phyloP scores from a whole-genome alignment of 2,329 filamentous ascomycete genomes.

The Taxawa tesnikishii region DNA sequence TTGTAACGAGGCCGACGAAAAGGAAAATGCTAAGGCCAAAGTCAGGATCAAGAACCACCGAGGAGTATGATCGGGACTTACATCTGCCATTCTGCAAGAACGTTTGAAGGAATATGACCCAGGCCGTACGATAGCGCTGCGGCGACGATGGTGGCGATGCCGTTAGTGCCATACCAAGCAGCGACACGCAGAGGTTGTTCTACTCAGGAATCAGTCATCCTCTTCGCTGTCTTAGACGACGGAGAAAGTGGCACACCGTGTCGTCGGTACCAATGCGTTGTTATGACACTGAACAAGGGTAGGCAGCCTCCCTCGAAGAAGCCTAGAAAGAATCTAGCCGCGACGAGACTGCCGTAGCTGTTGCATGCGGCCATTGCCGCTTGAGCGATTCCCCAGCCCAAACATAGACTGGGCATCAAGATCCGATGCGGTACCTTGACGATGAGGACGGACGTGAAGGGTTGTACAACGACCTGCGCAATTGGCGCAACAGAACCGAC shows the following conservation, averaged over 20 bases:
- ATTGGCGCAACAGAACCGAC: constrained; percentile 37
- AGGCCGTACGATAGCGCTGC: constrained; percentile 12
- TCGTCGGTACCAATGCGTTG: constrained; percentile 15
- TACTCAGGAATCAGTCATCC: no score
- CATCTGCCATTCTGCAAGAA: constrained; percentile 20
- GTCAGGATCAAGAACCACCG: constrained; percentile 44
- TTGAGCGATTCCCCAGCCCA: constrained; percentile 26
- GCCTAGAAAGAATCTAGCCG: constrained; percentile 27
- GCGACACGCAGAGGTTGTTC: constrained; percentile 16
- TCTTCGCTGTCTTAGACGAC: no score
- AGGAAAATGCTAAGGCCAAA: constrained; percentile 38
- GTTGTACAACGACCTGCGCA: constrained; percentile 47
- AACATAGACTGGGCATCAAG: constrained; percentile 36
- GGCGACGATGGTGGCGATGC: constrained; percentile 13
- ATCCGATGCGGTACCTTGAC: constrained; percentile 53
- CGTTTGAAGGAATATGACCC: constrained; percentile 10
- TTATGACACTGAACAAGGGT: constrained; percentile 47
- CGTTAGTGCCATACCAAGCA: constrained; percentile 15
- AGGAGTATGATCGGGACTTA: constrained; percentile 30
- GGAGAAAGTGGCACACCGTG: no score
- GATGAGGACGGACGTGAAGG: constrained; percentile 51
- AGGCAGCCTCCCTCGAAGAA: constrained; percentile 28
- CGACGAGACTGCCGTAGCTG: constrained; percentile 26
- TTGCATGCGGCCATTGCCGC: constrained; percentile 30
- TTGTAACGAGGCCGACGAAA: constrained; percentile 48